Conservation (phyloP, 257 asterid genomes). For the Voacanga thouarsii region DNA sequence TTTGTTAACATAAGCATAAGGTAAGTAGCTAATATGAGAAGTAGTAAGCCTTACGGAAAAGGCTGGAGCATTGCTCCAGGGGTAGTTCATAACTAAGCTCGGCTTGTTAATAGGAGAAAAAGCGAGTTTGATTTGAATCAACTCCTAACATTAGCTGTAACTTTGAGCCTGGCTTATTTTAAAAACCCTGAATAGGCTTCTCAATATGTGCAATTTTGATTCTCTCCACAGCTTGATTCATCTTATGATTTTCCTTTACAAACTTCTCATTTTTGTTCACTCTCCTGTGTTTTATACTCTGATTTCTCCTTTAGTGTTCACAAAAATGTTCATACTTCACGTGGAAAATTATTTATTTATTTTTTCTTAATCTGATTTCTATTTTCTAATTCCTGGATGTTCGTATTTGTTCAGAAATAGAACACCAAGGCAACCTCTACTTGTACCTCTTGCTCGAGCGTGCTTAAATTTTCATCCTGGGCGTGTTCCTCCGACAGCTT, state of each 20-base stretch:
- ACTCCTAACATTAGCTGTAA: neutral
- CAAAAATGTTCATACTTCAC: neutral
- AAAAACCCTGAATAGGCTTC: neutral
- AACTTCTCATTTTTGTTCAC: neutral
- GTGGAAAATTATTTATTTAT: neutral
- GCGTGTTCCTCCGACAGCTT: conserved; percentile 81
- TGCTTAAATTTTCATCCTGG: conserved; percentile 56
- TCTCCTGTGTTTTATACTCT: neutral
- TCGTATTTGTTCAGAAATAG: conserved; percentile 56
- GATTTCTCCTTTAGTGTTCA: neutral
- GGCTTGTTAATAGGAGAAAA: neutral
- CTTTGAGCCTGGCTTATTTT: neutral
- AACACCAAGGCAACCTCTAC: conserved; percentile 97
- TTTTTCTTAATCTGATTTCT: neutral
- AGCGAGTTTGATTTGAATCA: neutral
- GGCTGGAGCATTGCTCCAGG: neutral
- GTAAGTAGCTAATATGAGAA: too few species aligned
- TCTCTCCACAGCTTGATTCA: neutral
- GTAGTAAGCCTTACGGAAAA: neutral
- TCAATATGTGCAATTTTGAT: neutral
- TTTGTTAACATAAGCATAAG: neutral
- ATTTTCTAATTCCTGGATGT: conserved; percentile 2
- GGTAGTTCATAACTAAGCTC: neutral
- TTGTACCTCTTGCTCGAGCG: conserved; percentile 93
- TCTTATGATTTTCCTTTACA: neutral